Base-by-base conservation (phyloP, 257 asterid species). In the Cruciata laevipes region DNA sequence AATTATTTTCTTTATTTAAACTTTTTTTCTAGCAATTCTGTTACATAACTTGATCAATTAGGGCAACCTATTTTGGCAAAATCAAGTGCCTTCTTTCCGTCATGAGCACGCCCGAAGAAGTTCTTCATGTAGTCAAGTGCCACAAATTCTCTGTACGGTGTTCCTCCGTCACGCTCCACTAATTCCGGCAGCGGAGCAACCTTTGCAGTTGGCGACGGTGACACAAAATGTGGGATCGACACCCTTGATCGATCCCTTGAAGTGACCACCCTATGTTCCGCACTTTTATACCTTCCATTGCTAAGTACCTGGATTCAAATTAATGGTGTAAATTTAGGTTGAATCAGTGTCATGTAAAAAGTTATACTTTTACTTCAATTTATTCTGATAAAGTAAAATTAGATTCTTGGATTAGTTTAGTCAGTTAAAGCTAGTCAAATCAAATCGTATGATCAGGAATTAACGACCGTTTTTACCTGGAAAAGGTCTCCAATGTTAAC, bases 51-150 rank as follows among this genome's bases (percentile, higher is more conserved):
- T n/a, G n/a, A n/a, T 53, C 11, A 53, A n/a, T 21, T 53, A 53
- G 27, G 59, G 27, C 3, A 21, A 53, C 20, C 13, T n/a, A 53
- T 53, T 53, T 53, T 53, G 59, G 59, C 59, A 7, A 53, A 53
- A 18, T 53, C 59, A 27, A 53, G 2, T 53, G 59, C 59, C 23
- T 53, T 53, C 59, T 53, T 53, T 14, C 59, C 59, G 20, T 53
- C 59, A 6, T 53, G 59, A 53, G 59, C 59, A 53, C 27, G 59
- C 11, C 59, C 59, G 59, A 53, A 53, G 59, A 53, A 53, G 59
- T 53, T 53, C 27, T 7, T 53, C 59, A 18, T 18, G 25, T 53
- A 53, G 59, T 53, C 59, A 5, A 18, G 59, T 4, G 4, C 3
- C 27, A 53, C 10, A 53, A 53, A 53, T 6, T 53, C 59, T 53